phyloP scores from a whole-genome alignment of 2,329 filamentous ascomycete genomes.

The Gnomoniopsis smithogilvyi region DNA sequence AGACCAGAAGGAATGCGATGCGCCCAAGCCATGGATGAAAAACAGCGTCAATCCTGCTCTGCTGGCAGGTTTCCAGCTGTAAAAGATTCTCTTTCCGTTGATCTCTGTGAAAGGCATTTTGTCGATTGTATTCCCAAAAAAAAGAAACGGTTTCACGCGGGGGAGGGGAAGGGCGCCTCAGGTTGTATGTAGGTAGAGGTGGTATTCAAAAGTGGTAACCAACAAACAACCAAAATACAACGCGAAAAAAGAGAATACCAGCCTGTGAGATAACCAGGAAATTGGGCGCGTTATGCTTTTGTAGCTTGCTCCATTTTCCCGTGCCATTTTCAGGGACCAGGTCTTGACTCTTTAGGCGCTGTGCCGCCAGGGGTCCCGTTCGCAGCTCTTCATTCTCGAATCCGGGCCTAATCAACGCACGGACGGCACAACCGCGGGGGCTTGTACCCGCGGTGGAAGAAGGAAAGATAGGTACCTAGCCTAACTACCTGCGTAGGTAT shows the following conservation, averaged over 20 bases:
- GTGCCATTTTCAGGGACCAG: not conserved
- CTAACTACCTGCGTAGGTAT: no score
- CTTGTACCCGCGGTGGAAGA: no score
- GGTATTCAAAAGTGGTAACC: not conserved
- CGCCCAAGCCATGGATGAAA: slow-evolving; percentile 18
- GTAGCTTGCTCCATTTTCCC: not conserved
- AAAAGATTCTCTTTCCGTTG: slow-evolving; percentile 18
- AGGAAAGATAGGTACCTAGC: no score
- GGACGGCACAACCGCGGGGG: no score
- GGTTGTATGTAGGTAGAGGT: not conserved
- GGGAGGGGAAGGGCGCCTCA: not conserved
- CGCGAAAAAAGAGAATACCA: not conserved
- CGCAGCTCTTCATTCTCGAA: not conserved
- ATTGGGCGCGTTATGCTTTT: not conserved
- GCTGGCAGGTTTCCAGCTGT: slow-evolving; percentile 17
- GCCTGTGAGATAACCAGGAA: not conserved
- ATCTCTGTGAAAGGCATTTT: slow-evolving; percentile 17
- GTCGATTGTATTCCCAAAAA: not conserved
- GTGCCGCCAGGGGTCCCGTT: not conserved
- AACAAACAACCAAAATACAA: not conserved
- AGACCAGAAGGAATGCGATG: slow-evolving; percentile 15
- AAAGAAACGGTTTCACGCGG: not conserved
- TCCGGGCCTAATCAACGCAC: not conserved
- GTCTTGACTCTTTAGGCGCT: not conserved
- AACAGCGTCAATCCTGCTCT: slow-evolving; percentile 15